These are phyloP conservation scores for Sclerotinia subarctica DNA, from an alignment of 2,329 filamentous ascomycete genomes.

Conservation along the genomic window DNA sequence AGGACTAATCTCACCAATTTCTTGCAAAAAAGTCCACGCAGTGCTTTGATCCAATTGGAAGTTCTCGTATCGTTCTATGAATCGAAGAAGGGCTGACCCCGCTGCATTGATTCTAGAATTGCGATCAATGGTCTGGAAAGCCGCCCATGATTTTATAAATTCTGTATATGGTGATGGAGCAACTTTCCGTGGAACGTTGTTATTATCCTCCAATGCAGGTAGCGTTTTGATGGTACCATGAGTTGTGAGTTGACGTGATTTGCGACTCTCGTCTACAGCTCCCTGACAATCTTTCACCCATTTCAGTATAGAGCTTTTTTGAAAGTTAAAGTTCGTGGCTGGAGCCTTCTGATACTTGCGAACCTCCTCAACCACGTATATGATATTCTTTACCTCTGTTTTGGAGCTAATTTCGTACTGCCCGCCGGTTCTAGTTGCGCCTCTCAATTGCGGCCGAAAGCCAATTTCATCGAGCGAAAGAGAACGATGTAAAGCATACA, in stretches of 20 bases:
- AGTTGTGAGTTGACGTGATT: conserved; percentile 47
- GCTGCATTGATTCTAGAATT: conserved; percentile 56
- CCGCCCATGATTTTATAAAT: conserved; percentile 69
- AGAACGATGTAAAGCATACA: conserved; percentile 70
- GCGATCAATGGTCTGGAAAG: conserved; percentile 51
- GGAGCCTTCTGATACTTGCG: conserved; percentile 36
- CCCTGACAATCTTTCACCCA: conserved; percentile 52
- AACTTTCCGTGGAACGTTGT: neutral
- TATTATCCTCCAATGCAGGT: conserved; percentile 19
- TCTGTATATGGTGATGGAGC: conserved; percentile 19
- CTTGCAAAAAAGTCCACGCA: conserved; percentile 68
- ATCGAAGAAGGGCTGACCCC: conserved; percentile 62
- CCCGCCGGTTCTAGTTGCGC: conserved; percentile 49
- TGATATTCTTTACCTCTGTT: conserved; percentile 47
- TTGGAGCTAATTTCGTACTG: conserved; percentile 62
- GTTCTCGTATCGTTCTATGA: conserved; percentile 56
- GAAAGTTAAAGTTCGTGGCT: neutral
- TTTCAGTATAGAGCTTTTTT: neutral
- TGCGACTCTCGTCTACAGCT: conserved; percentile 52
- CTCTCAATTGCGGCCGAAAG: conserved; percentile 53
- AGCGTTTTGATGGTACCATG: conserved; percentile 49
- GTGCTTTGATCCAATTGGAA: conserved; percentile 46
- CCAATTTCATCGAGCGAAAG: conserved; percentile 58
- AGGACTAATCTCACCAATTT: conserved; percentile 67
- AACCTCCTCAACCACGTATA: conserved; percentile 50